Base-by-base conservation (phyloP, 441 rosid species). In the Omphalea diandra region DNA sequence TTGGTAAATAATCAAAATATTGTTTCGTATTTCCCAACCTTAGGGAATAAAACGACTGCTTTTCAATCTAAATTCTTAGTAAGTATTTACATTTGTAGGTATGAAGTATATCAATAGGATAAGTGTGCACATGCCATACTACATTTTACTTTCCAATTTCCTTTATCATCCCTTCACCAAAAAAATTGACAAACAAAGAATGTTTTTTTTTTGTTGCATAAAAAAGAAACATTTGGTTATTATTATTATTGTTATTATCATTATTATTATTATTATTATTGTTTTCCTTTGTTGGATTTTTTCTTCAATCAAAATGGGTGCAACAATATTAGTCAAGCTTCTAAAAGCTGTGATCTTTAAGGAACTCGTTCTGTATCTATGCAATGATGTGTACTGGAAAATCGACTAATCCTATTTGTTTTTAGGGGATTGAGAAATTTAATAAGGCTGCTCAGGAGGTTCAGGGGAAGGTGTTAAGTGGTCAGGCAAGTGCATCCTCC, bases 371-470 rank as follows among this genome's bases (percentile, higher is more conserved):
- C 7, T 54, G 6, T 36, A 17, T 7, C 2, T 26, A 35, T 38
- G 40, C 9, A 5, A n/a, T 24, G 32, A 40, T 18, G 12, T 63
- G n/a, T 52, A 8, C 53, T 46, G 2, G 8, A 59, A 55, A 41
- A 27, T 17, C 53, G 32, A 67, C 36, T 1, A 24, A 29, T 38
- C 44, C 26, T 49, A 1, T 33, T 35, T 52, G 17, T 35, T 71
- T 78, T 68, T 80, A 96, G 97, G 99, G 98, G 56, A 91, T 96
- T 79, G 99, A 93, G 79, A 96, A 83, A 76, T 96, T 96, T 84
- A 87, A 85, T 83, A 96, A 91, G 82, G 96, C 96, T 68, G 91
- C 86, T 66, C 90, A 87, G 79, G 93, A 89, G 74, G 87, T 96
- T 68, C 77, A 84, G 72, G 97, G 97, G 68, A 88, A 82, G 61